Base-by-base conservation (phyloP, 768 basidiomycete genomes). In the Porpolomopsis calyptriformis region DNA sequence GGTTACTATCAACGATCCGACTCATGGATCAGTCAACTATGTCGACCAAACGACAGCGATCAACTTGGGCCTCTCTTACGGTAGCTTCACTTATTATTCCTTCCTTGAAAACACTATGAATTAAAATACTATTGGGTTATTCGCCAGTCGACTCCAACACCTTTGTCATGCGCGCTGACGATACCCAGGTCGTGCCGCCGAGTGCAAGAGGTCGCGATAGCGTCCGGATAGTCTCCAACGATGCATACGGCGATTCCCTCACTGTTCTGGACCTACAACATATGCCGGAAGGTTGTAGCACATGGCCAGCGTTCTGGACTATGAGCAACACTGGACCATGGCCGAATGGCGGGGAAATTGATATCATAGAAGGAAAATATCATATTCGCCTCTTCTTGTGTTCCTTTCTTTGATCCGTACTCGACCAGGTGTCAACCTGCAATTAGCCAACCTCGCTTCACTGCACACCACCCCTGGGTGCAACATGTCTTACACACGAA, bases 261-360 rank as follows among this genome's bases (percentile, higher is more conserved):
- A 51, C 72, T 11, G 62, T 81, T 7, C 62, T 80, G 35, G 75
- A 80, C 49, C 44, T 80, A 22, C 39, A 55, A 29, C 80, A 81
- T 56, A 81, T 82, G 76, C 80, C 80, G 1, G 57, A 63, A 45
- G 79, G 79, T 20, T 77, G 75, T 46, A 61, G 56, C 20, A 77
- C 76, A 14, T 82, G 80, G 80, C 78, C 79, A 2, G 78, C 79
- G 1, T 80, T 73, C 55, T 80, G 79, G 79, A 73, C 76, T 27
- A 46, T 73, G 47, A 76, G 75, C 50, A 39, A 57, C 46, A 42
- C 52, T 18, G 73, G 74, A 0, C 76, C 72, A 4, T 82, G 79
- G 80, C 80, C 81, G 0, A 35, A 63, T 2, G 74, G 73, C n/a
- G 78, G 78, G 4, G 78, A 80, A 52, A 73, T 78, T 26, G 77